phyloP scores from a whole-genome alignment of 2,329 filamentous ascomycete genomes.

The Aspergillus sp. region DNA sequence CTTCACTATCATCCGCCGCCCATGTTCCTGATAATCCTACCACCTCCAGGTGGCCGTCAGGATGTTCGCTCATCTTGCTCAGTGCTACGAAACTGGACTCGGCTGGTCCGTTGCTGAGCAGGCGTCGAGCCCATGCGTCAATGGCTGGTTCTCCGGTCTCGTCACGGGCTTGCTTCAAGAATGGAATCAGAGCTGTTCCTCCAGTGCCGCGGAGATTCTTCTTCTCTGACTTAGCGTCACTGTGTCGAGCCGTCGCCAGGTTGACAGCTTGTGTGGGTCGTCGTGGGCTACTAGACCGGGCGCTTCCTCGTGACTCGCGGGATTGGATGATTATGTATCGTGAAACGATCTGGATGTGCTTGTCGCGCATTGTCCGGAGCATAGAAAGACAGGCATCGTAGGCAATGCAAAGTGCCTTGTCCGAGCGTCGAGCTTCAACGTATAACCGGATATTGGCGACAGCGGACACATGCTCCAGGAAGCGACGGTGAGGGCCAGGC shows the following conservation, averaged over 20 bases:
- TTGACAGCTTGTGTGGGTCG: slow-evolving; percentile 44
- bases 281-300: slow-evolving; percentile 54
- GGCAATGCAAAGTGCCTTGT: slow-evolving; percentile 67
- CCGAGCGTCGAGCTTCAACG: slow-evolving; percentile 58
- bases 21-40: slow-evolving; percentile 78
- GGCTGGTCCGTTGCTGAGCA: slow-evolving; percentile 51
- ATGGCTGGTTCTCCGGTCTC: slow-evolving; percentile 93
- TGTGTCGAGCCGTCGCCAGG: slow-evolving; percentile 43
- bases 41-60: slow-evolving; percentile 52
- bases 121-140: slow-evolving; percentile 56
- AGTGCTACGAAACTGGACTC: slow-evolving; percentile 37
- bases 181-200: slow-evolving; percentile 88
- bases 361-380: slow-evolving; percentile 75
- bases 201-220: slow-evolving; percentile 81
- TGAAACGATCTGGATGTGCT: slow-evolving; percentile 93
- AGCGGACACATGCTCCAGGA: slow-evolving; percentile 71
- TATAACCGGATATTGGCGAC: slow-evolving; percentile 86
- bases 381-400: slow-evolving; percentile 88
- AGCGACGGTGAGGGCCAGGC: slow-evolving; percentile 86
- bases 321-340: slow-evolving; percentile 92
- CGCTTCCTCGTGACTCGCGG: slow-evolving; percentile 56
- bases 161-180: slow-evolving; percentile 92
- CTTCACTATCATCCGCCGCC: slow-evolving; percentile 80
- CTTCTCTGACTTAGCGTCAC: slow-evolving; percentile 30
- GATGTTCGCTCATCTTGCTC: slow-evolving; percentile 50